Evolutionary conservation across 1,139 yeast species (phyloP).

Genomic region (Kodamaea fungicola): DNA sequence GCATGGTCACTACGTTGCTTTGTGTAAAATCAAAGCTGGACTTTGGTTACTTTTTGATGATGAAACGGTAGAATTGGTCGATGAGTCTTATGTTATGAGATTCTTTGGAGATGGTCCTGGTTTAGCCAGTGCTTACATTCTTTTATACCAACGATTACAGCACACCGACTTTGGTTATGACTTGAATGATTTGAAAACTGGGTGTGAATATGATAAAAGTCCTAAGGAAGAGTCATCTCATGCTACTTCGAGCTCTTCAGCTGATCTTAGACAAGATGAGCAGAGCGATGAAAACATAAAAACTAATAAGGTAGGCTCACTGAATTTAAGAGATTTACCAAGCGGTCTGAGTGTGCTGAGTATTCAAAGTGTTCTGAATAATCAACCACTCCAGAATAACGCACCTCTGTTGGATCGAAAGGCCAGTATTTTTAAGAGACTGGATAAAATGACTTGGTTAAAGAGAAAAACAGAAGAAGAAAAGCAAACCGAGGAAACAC

Average conservation of each 20-base stretch:
- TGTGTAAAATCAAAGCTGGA: constrained; percentile 72
- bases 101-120: constrained; percentile 91
- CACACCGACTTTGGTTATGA: constrained; percentile 35
- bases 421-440: constrained; percentile 28
- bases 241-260: neutral
- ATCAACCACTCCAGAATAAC: neutral
- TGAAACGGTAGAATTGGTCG: constrained; percentile 88
- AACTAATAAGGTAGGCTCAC: neutral
- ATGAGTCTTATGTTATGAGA: constrained; percentile 76
- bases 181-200: constrained; percentile 19
- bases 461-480: constrained; percentile 32
- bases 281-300: neutral
- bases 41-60: constrained; percentile 96
- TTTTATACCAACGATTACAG: constrained; percentile 57
- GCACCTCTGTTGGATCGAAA: constrained; percentile 3
- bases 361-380: no score
- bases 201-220: constrained; percentile 15
- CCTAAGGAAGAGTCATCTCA: constrained; percentile 4
- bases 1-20: constrained; percentile 92
- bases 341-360: neutral
- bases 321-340: no score
- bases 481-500: neutral
- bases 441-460: constrained; percentile 36
- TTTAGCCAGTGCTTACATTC: constrained; percentile 84
- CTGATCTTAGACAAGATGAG: neutral